These are phyloP conservation scores for Diaporthe sp. DNA, from an alignment of 2,329 filamentous ascomycete species.

Conservation along the genomic window DNA sequence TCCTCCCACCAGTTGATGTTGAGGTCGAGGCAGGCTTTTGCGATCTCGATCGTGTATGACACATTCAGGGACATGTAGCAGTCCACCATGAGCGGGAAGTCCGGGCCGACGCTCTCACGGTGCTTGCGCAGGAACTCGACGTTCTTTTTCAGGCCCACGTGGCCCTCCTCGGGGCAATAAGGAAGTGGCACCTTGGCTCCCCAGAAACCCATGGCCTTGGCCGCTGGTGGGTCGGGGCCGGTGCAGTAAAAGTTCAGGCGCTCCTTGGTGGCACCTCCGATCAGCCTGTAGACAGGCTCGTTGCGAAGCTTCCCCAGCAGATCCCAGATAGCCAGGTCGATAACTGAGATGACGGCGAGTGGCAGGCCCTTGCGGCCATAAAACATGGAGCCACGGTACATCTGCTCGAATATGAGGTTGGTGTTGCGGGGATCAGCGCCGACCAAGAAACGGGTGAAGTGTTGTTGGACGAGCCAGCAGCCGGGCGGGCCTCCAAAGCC, in stretches of 20 bases:
- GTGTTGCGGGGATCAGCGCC: conserved; percentile 91
- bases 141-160: conserved; percentile 85
- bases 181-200: conserved; percentile 91
- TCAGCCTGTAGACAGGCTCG: conserved; percentile 94
- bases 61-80: conserved; percentile 98
- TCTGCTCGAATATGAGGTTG: conserved; percentile 93
- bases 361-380: conserved; percentile 94
- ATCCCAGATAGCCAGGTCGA: conserved; percentile 94
- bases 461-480: conserved; percentile 93
- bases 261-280: conserved; percentile 88
- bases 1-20: conserved; percentile 99
- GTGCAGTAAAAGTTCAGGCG: conserved; percentile 95
- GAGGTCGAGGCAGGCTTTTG: conserved; percentile 83
- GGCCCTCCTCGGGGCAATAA: conserved; percentile 89
- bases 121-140: conserved; percentile 89
- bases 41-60: conserved; percentile 90
- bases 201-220: conserved; percentile 88
- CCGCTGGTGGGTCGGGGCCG: conserved; percentile 82
- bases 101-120: conserved; percentile 84
- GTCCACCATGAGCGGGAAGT: conserved; percentile 94
- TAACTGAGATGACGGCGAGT: conserved; percentile 91
- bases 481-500: conserved; percentile 94
- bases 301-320: conserved; percentile 89
- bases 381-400: conserved; percentile 97
- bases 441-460: conserved; percentile 92